Percentiles rank a stretch among this genome's conserved stretches.
Conservation (phyloP, 306 rosid species). For the Rosa lucieae region DNA sequence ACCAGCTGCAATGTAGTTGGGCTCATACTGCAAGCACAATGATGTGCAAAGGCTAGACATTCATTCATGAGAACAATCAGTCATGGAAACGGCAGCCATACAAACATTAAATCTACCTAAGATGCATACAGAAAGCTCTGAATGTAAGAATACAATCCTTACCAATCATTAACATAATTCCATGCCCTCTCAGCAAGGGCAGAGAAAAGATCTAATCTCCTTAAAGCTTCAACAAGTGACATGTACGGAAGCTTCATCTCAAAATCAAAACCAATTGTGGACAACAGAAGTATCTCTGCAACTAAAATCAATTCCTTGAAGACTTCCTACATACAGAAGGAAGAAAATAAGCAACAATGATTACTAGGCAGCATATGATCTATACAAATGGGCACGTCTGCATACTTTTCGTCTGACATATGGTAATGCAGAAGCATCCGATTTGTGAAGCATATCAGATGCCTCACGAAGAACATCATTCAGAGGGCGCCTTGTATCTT, state of each 20-base stretch:
- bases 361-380: background rate
- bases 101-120: background rate
- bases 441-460: slow-evolving; percentile 34
- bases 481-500: slow-evolving; percentile 43
- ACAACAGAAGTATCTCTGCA: slow-evolving; percentile 44
- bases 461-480: slow-evolving; percentile 42
- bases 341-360: slow-evolving; percentile 6
- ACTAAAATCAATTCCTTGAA: slow-evolving; percentile 36
- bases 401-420: slow-evolving; percentile 41
- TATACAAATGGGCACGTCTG: background rate
- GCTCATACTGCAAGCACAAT: slow-evolving; percentile 50
- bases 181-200: slow-evolving; percentile 49
- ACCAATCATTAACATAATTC: slow-evolving; percentile 60
- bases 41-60: slow-evolving; percentile 45
- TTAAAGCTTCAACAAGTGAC: slow-evolving; percentile 42
- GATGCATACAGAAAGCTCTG: background rate
- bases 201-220: slow-evolving; percentile 31
- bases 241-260: slow-evolving; percentile 47
- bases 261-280: slow-evolving; percentile 48
- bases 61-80: slow-evolving; percentile 12
- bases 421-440: slow-evolving; percentile 43
- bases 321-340: slow-evolving; percentile 35
- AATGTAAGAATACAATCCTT: slow-evolving; percentile 12
- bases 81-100: background rate
- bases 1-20: slow-evolving; percentile 53